Base-by-base conservation (phyloP, 352 stramenopile species). In the Phytopythium cucurbitacearum region DNA sequence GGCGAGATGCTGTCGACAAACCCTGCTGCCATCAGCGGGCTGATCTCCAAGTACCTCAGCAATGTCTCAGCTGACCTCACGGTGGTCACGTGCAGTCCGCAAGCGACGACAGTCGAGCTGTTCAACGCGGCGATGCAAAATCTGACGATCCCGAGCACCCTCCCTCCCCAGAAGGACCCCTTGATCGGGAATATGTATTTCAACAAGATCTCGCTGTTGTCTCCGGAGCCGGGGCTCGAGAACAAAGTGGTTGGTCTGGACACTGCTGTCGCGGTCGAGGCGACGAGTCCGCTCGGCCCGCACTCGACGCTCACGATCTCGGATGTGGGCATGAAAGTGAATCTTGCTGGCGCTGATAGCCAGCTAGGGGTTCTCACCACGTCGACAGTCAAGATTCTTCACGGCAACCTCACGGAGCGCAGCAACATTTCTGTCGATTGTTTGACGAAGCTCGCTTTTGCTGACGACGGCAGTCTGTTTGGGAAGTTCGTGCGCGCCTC, bases 21-120 rank as follows among this genome's bases (percentile, higher is more conserved):
- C 48, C 62, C 65, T n/a, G 62, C 67, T n/a, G 73, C 79, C 0
- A 87, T 92, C 59, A 90, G 76, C 45, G 66, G 54, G 32, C 60
- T 92, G n/a, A 89, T 92, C 51, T 80, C 79, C 28, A 86, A 89
- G 42, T 92, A 88, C 46, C 54, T 92, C 1, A 87, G 82, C 57
- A 75, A 83, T 37, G 57, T 62, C 7, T 69, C 75, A 4, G 73
- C 82, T 2, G 56, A 67, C 1, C 64, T 92, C 40, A 81, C 65
- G 0, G 82, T 90, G 4, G 68, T 81, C n/a, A 75, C 79, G 28
- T 92, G 82, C 48, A 59, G 67, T 2, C 62, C 75, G 16, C 66
- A 76, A 36, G 82, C 82, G 4, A 87, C 82, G 5, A 81, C 59
- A 13, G 71, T 92, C 32, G 67, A 79, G 2, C 69, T 92, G 36